phyloP scores from a whole-genome alignment of 202 grass and related monocot species.

The Digitaria exilis region DNA sequence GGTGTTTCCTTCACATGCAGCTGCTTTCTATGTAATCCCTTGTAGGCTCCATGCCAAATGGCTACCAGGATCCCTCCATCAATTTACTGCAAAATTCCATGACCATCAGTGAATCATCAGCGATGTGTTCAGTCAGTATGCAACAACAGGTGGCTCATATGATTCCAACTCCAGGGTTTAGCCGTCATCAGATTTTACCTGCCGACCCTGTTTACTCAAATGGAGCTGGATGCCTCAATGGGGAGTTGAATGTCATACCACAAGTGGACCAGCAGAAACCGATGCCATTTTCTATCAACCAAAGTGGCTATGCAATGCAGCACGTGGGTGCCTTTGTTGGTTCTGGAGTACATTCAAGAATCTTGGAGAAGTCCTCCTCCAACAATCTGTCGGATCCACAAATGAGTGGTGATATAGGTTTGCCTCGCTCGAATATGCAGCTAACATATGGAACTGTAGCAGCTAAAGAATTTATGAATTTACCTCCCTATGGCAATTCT shows the following conservation, averaged over 20 bases:
- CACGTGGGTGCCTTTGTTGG: constrained; percentile 38
- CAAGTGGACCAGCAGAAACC: constrained; percentile 44
- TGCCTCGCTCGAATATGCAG: constrained; percentile 49
- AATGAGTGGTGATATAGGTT: constrained; percentile 51
- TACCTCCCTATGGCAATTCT: constrained; percentile 49
- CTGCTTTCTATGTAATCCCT: constrained; percentile 19
- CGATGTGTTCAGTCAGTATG: constrained; percentile 38
- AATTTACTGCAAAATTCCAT: constrained; percentile 45
- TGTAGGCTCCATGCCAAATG: constrained; percentile 53
- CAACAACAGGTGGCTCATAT: constrained; percentile 54
- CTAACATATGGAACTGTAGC: constrained; percentile 42
- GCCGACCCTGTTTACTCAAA: constrained; percentile 54
- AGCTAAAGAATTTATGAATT: constrained; percentile 50
- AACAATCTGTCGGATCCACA: constrained; percentile 53
- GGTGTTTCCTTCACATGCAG: constrained; percentile 15
- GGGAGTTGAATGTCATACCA: constrained; percentile 39
- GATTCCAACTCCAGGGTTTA: constrained; percentile 70
- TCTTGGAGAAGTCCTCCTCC: constrained; percentile 44
- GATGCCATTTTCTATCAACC: constrained; percentile 49
- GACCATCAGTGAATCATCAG: constrained; percentile 29
- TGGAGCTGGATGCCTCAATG: constrained; percentile 59
- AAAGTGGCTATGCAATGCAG: constrained; percentile 44
- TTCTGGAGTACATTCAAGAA: constrained; percentile 56
- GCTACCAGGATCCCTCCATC: constrained; percentile 41
- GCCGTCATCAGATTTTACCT: constrained; percentile 43